These are phyloP conservation scores for Neopestalotiopsis sp. DNA, from an alignment of 2,329 filamentous ascomycete genomes.

Conservation along the genomic window DNA sequence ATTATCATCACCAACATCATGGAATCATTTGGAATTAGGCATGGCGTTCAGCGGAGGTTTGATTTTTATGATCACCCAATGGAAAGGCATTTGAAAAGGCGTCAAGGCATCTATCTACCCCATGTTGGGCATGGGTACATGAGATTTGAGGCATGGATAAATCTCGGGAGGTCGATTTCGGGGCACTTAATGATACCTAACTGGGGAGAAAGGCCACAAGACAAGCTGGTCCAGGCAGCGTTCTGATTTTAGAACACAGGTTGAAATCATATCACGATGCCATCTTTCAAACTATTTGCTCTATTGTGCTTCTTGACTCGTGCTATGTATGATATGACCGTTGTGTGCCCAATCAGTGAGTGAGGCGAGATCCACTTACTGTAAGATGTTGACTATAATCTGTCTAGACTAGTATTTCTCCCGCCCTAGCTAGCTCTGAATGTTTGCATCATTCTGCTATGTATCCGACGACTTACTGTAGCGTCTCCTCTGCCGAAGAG, in stretches of 20 bases:
- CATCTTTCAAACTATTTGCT: not conserved
- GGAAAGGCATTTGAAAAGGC: conserved; percentile 9
- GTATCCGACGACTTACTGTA: not conserved
- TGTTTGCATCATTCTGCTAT: not conserved
- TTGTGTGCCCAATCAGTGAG: not conserved
- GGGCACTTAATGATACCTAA: conserved; percentile 18
- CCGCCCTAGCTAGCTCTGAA: not conserved
- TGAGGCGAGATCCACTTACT: conserved; percentile 4
- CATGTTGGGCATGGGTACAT: conserved; percentile 14
- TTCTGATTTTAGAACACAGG: not conserved
- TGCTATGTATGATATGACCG: not conserved
- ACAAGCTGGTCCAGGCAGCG: not conserved
- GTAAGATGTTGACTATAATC: not conserved
- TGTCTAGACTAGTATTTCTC: not conserved
- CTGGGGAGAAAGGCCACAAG: not conserved
- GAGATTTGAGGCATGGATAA: conserved; percentile 7
- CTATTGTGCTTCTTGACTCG: not conserved
- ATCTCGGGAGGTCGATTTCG: not conserved
- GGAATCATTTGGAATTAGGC: not conserved
- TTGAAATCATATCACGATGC: conserved; percentile 17
- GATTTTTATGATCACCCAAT: not conserved
- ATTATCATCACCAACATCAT: not conserved
- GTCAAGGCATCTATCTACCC: not conserved
- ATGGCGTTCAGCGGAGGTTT: conserved; percentile 4
- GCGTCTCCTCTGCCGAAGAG: not conserved